Evolutionary conservation across 352 stramenopile genomes (phyloP).

Genomic region (Phytophthora citricola): DNA sequence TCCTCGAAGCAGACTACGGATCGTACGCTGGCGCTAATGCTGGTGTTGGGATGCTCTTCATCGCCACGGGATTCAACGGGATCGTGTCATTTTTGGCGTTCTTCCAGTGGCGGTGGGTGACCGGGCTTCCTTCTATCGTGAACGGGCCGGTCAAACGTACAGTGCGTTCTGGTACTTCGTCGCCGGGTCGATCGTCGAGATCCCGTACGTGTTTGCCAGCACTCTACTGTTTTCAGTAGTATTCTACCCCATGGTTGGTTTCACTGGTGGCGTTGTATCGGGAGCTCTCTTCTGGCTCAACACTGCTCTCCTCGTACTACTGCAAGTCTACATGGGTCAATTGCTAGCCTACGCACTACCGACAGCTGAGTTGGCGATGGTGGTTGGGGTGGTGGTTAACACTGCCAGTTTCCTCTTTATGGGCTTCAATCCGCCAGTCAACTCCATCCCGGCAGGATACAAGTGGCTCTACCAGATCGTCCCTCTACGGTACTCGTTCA

Average conservation of each 20-base stretch:
- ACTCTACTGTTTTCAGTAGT: conserved; percentile 53
- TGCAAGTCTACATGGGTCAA: conserved; percentile 61
- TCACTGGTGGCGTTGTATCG: conserved; percentile 41
- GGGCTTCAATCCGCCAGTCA: conserved; percentile 73
- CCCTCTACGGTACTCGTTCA: conserved; percentile 52
- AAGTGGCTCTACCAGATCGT: conserved; percentile 71
- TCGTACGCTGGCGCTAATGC: conserved; percentile 56
- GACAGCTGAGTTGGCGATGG: conserved; percentile 48
- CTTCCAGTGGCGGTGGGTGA: conserved; percentile 83
- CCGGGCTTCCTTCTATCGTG: conserved; percentile 78
- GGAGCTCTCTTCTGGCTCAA: conserved; percentile 52
- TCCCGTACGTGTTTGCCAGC: conserved; percentile 55
- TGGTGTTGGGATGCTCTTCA: conserved; percentile 86
- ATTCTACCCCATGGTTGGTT: conserved; percentile 69
- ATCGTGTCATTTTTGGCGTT: conserved; percentile 87
- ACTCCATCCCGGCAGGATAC: conserved; percentile 54
- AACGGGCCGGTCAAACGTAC: conserved; percentile 85
- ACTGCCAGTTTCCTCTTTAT: conserved; percentile 81
- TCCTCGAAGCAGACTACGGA: conserved; percentile 53
- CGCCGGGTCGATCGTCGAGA: conserved; percentile 81
- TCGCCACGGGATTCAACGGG: conserved; percentile 82
- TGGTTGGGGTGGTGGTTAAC: conserved; percentile 58
- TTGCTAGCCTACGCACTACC: conserved; percentile 50
- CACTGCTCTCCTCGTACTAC: conserved; percentile 47
- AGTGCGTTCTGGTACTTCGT: conserved; percentile 69